Evolutionary conservation across 192 early-diverging fungal species (phyloP).

Genomic region (Linnemannia schmuckeri): DNA sequence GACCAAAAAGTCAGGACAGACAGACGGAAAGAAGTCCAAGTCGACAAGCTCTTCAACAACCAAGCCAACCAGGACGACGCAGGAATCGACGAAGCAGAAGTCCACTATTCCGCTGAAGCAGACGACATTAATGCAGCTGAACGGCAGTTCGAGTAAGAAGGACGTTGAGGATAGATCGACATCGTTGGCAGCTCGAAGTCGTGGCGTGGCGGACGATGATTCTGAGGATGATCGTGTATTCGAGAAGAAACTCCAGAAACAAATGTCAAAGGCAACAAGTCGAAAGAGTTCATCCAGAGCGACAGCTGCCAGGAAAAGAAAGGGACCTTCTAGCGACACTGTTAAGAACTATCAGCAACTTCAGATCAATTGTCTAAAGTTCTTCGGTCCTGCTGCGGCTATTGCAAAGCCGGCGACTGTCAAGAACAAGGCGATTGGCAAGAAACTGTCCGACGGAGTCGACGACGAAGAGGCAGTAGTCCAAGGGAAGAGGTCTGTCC

Average conservation of each 20-base stretch:
- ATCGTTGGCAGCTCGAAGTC: neutral
- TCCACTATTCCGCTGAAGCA: constrained; percentile 16
- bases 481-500: constrained; percentile 14
- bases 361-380: constrained; percentile 52
- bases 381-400: constrained; percentile 15
- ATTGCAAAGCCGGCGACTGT: constrained; percentile 28
- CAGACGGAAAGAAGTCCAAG: neutral
- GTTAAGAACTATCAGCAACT: constrained; percentile 41
- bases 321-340: constrained; percentile 17
- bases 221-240: constrained; percentile 19
- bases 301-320: neutral
- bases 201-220: neutral
- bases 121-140: constrained; percentile 32
- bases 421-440: constrained; percentile 8
- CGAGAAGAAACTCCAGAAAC: neutral
- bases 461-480: neutral
- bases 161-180: neutral
- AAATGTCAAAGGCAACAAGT: neutral
- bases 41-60: neutral
- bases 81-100: neutral
- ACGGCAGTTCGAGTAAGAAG: neutral
- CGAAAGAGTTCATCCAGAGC: constrained; percentile 5
- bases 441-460: constrained; percentile 12
- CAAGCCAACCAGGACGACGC: neutral
- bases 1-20: neutral